Conservation (phyloP, 768 basidiomycete species). For the Lactarius deliciosus region DNA sequence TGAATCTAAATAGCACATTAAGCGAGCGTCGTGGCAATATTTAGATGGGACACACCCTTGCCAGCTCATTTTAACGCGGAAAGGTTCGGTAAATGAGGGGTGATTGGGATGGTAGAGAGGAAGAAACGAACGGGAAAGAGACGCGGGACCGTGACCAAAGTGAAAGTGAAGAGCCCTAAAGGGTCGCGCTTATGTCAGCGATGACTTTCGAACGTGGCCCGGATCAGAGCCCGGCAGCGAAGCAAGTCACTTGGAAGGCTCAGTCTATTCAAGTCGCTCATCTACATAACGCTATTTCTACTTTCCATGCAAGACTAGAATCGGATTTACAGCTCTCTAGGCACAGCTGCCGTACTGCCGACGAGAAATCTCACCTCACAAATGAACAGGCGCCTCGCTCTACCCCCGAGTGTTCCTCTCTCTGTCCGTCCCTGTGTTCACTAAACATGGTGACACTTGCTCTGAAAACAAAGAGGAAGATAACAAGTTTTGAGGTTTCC, state of each 20-base stretch:
- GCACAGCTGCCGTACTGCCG: neutral
- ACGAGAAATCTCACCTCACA: neutral
- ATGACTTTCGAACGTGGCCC: neutral
- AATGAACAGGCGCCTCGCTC: neutral
- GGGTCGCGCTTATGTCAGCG: neutral
- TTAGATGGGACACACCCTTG: conserved; percentile 10
- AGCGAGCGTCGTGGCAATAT: neutral
- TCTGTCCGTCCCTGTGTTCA: neutral
- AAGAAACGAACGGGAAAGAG: neutral
- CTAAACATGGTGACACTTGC: conserved; percentile 6
- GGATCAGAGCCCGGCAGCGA: neutral
- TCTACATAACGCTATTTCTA: neutral
- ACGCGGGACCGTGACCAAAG: neutral
- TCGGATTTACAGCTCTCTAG: neutral
- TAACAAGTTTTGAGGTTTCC: neutral
- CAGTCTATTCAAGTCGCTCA: too few relatives aligned
- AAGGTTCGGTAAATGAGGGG: neutral
- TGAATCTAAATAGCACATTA: conserved; percentile 56
- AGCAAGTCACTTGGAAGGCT: neutral
- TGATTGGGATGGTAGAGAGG: neutral
- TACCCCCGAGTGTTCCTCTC: neutral
- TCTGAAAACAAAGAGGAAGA: neutral
- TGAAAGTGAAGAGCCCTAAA: conserved; percentile 9
- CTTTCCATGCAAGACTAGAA: neutral
- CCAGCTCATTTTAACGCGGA: conserved; percentile 21